Evolutionary conservation across 1,139 yeast genomes (phyloP).

Genomic region (Debaryomyces fabryi): DNA sequence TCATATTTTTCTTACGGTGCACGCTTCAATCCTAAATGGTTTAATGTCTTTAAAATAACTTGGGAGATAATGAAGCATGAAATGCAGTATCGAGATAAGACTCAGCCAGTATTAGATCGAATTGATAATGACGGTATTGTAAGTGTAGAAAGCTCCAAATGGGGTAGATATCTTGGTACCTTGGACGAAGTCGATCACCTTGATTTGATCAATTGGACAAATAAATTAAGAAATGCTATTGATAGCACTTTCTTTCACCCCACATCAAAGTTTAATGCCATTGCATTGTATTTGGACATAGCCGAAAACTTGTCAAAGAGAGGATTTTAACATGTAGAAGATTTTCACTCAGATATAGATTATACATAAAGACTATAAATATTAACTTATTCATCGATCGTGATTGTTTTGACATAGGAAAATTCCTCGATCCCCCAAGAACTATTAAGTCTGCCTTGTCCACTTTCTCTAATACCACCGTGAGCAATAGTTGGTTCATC

Average conservation of each 20-base stretch:
- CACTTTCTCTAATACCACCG: conserved; percentile 57
- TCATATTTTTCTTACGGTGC: conserved; percentile 86
- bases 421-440: conserved; percentile 55
- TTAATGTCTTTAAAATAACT: conserved; percentile 60
- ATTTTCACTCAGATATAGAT: not conserved
- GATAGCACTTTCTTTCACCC: conserved; percentile 38
- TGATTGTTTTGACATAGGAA: conserved; percentile 38
- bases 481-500: conserved; percentile 58
- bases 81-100: conserved; percentile 16
- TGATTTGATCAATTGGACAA: conserved; percentile 84
- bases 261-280: conserved; percentile 61
- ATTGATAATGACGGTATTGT: conserved; percentile 82
- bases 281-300: conserved; percentile 73
- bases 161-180: conserved; percentile 87
- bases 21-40: conserved; percentile 61
- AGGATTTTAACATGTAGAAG: conserved; percentile 50
- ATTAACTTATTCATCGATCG: conserved; percentile 21
- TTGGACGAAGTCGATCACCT: conserved; percentile 79
- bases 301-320: conserved; percentile 67
- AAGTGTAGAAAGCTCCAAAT: conserved; percentile 71
- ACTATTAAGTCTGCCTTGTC: conserved; percentile 54
- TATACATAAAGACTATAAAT: not conserved
- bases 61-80: conserved; percentile 58
- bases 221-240: conserved; percentile 43
- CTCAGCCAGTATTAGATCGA: conserved; percentile 20